These are phyloP conservation scores for Aphanomyces astaci DNA, from an alignment of 352 stramenopile species.

Conservation along the genomic window DNA sequence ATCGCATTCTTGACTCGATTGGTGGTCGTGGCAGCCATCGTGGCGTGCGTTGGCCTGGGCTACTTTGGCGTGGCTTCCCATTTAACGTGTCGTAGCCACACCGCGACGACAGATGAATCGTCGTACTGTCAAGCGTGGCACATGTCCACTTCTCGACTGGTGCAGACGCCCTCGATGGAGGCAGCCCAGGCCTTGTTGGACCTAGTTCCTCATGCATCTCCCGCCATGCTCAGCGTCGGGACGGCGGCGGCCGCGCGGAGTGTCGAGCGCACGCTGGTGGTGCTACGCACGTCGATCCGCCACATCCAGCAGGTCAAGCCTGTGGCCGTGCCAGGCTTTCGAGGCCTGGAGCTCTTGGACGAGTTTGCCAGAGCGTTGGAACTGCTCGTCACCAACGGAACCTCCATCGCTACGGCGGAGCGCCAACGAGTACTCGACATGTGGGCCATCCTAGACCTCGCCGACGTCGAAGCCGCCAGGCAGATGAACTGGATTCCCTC, in stretches of 20 bases:
- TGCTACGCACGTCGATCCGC: neutral
- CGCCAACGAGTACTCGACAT: neutral
- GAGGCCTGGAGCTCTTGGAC: neutral
- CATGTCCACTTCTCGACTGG: neutral
- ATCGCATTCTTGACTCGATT: neutral
- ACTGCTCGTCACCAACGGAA: neutral
- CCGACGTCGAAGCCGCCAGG: neutral
- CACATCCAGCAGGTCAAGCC: neutral
- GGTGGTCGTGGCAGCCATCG: neutral
- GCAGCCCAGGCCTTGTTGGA: neutral
- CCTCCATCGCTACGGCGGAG: neutral
- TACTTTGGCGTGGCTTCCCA: neutral
- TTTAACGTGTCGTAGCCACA: neutral
- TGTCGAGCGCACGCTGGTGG: neutral
- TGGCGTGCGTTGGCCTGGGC: neutral
- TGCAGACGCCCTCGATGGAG: neutral
- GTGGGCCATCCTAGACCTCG: conserved; percentile 2
- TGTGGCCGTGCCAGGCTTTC: neutral
- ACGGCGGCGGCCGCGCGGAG: neutral
- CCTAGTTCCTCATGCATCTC: neutral
- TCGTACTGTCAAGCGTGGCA: neutral
- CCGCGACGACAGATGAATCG: too few species aligned
- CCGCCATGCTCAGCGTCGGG: neutral
- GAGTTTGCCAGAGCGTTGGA: neutral
- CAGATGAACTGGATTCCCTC: conserved; percentile 9